Evolutionary conservation across 2,329 filamentous ascomycete genomes (phyloP), one percentile per base, ranked within the genome.

Genomic region (Fusarium coicis): DNA sequence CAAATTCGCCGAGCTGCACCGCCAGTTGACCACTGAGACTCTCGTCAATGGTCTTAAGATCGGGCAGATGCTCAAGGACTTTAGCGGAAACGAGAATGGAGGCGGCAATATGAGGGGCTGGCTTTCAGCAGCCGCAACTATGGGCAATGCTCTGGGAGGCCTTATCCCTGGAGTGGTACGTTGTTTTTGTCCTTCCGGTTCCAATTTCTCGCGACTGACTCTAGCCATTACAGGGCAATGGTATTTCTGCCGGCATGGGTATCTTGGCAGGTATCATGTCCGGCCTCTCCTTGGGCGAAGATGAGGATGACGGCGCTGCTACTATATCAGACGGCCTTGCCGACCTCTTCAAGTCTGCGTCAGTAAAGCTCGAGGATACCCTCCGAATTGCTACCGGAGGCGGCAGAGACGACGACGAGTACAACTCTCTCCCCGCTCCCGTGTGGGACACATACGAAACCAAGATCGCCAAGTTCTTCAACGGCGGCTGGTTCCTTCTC

Each of bases 401-500:
- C 1, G 68, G 68, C 1, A 15, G 14, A 26, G 63, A 19, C 16
- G 46, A 68, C 4, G 43, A 40, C 10, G 68, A 71, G 9, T 72
- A 72, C 3, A 47, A 63, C 19, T 61, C 70, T 0, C 62, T 74
- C 6, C 71, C 58, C 0, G 66, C 71, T 1, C 71, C 66, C 2
- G 42, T 49, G 39, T 63, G 50, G 57, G 71, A 73, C 1, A 71
- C 58, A 0, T 74, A 44, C 18, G 49, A 71, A 28, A 54, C 57
- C 62, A 73, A 74, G 54, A 74, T 73, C 16, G 50, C 70, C 42
- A 73, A 73, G 50, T 63, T 73, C 15, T 73, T 73, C 43, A 74
- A 73, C 6, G 62, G 71, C 4, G 70, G 70, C 4, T 73, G 71
- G 71, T 73, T 73, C 42, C 55, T 73, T 7, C 19, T 74, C 9